Evolutionary conservation across 1,139 yeast genomes (phyloP).

Genomic region (Arxiozyma telluris): DNA sequence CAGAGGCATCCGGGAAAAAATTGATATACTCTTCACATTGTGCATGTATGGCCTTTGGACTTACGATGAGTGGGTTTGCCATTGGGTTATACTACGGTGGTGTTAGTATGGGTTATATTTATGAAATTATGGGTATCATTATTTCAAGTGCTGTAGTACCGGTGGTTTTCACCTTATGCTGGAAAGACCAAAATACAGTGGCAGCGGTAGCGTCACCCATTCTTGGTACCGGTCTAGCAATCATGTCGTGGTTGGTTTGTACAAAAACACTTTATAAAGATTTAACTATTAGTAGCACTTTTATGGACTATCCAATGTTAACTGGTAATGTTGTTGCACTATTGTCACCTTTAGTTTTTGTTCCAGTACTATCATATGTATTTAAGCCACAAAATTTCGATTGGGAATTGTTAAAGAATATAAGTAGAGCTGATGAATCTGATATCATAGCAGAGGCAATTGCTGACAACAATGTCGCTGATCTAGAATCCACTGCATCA

Average conservation of each 20-base stretch:
- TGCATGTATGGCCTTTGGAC: slow-evolving; percentile 55
- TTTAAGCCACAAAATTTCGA: slow-evolving; percentile 69
- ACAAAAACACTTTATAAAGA: slow-evolving; percentile 46
- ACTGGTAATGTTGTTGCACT: slow-evolving; percentile 81
- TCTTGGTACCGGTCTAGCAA: slow-evolving; percentile 51
- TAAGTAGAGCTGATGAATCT: slow-evolving; percentile 58
- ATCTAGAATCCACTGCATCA: slow-evolving; percentile 4
- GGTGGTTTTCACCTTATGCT: slow-evolving; percentile 59
- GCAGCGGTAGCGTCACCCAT: slow-evolving; percentile 58
- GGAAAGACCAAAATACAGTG: slow-evolving; percentile 52
- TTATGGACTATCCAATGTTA: slow-evolving; percentile 73
- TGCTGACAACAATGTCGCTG: slow-evolving; percentile 29
- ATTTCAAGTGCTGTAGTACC: slow-evolving; percentile 84
- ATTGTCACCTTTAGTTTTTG: slow-evolving; percentile 58
- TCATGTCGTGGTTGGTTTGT: slow-evolving; percentile 57
- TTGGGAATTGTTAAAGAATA: slow-evolving; percentile 51
- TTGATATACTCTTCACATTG: slow-evolving; percentile 61
- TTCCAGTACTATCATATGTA: slow-evolving; percentile 55
- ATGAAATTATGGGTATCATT: slow-evolving; percentile 79
- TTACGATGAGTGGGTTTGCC: slow-evolving; percentile 72
- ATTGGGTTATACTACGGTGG: slow-evolving; percentile 76
- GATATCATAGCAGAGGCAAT: slow-evolving; percentile 38
- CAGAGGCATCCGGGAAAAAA: slow-evolving; percentile 62
- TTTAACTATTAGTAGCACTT: slow-evolving; percentile 55
- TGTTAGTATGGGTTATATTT: slow-evolving; percentile 76